Evolutionary conservation across 1,139 yeast species (phyloP).

Genomic region (Kazachstania sp.): DNA sequence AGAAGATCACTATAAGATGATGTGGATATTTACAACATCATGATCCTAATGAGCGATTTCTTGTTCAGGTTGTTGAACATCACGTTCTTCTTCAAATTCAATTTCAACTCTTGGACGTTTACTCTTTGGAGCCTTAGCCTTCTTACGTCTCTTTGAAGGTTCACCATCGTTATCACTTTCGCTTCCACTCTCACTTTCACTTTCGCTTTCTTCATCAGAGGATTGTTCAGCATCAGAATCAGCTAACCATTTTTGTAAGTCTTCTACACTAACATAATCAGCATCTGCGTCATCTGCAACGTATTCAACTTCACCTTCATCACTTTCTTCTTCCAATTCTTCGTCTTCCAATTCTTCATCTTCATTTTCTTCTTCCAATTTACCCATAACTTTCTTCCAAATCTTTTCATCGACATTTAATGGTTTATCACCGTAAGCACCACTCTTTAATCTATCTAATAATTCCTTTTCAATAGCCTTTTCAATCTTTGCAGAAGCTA

Average conservation of each 20-base stretch:
- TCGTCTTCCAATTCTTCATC: conserved; percentile 44
- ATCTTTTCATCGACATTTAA: conserved; percentile 90
- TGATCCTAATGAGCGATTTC: conserved; percentile 19
- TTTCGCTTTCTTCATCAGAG: conserved; percentile 30
- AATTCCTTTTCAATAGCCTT: conserved; percentile 93
- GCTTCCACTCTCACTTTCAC: conserved; percentile 31
- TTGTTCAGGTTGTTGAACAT: conserved; percentile 23
- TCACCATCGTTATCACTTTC: conserved; percentile 34
- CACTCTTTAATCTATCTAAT: conserved; percentile 87
- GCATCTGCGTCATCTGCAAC: conserved; percentile 90
- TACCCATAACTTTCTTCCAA: conserved; percentile 87
- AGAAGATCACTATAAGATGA: too few relatives aligned
- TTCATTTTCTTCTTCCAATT: conserved; percentile 56
- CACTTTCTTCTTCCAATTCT: conserved; percentile 72
- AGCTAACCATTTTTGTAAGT: conserved; percentile 82
- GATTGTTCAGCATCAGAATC: conserved; percentile 27
- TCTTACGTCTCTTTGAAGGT: conserved; percentile 37
- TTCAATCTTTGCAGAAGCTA: conserved; percentile 93
- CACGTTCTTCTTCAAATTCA: conserved; percentile 66
- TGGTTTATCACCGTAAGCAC: conserved; percentile 97
- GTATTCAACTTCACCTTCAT: conserved; percentile 77
- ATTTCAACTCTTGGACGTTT: conserved; percentile 76
- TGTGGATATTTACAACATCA: background rate
- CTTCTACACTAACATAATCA: conserved; percentile 86
- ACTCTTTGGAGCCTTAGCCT: conserved; percentile 35